phyloP scores from a whole-genome alignment of 106 monocot species.

The Dioscorea dumetorum region DNA sequence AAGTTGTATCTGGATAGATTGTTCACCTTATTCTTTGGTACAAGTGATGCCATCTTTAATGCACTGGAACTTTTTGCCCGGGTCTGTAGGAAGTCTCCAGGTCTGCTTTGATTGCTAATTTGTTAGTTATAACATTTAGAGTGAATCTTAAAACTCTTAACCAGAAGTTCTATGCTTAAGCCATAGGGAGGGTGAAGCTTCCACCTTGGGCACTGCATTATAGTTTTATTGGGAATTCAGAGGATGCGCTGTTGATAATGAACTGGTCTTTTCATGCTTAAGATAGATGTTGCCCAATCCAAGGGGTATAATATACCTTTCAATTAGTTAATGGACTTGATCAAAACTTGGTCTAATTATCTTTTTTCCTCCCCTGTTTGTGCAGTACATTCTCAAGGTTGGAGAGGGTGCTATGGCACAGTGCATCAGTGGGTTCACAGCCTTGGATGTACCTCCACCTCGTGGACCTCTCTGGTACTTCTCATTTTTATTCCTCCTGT shows the following conservation, averaged over 20 bases:
- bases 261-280: background rate
- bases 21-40: too few relatives aligned
- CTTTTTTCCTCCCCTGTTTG: background rate
- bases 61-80: too few relatives aligned
- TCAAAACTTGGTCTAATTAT: background rate
- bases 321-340: background rate
- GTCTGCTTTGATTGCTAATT: too few relatives aligned
- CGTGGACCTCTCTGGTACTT: constrained; percentile 35
- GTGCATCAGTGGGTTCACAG: constrained; percentile 41
- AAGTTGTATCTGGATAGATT: too few relatives aligned
- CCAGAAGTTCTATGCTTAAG: too few relatives aligned
- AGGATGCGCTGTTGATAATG: background rate
- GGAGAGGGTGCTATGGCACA: constrained; percentile 23
- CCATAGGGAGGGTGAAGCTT: too few relatives aligned
- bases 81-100: too few relatives aligned
- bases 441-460: constrained; percentile 39
- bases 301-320: background rate
- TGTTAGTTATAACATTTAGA: too few relatives aligned
- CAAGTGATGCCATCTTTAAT: too few relatives aligned
- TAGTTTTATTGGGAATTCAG: background rate
- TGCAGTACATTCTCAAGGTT: constrained; percentile 36
- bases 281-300: background rate
- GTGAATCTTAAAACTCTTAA: too few relatives aligned
- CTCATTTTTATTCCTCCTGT: background rate
- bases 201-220: background rate